Evolutionary conservation across 2,329 filamentous ascomycete species (phyloP), one percentile per base, ranked within the genome.

Genomic region (Alternaria sp.): DNA sequence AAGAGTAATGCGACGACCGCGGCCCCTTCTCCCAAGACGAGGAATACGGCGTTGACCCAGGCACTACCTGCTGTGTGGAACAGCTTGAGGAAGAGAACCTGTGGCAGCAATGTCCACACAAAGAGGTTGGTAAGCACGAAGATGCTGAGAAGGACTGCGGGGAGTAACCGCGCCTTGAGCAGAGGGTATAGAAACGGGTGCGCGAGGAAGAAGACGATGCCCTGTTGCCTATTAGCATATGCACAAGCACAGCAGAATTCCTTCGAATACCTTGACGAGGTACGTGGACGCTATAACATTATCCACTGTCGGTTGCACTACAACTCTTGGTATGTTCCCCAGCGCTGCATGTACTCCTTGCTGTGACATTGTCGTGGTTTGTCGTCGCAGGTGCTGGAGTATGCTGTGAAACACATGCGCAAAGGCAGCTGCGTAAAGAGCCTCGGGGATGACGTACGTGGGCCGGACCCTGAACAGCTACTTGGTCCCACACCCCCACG

Each of bases 91-190:
- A 99, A 92, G 2, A 92, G 92, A 57, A 93, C 93, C 76, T 98
- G 92, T 0, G 94, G 94, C 3, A 97, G 81, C 70, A 97, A 98
- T 1, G 92, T 85, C 79, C 95, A 96, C 12, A 92, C 84, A 79
- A 98, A 98, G 20, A 98, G 87, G 20, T 96, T 83, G n/a, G 89
- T 82, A 64, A 97, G 92, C 14, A 97, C 91, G 56, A 95, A 87
- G 14, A 90, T 82, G 0, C 94, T 97, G 12, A 97, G 89, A 14
- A 97, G 82, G 3, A 92, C 87, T 28, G 97, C 85, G 0, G 94
- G 94, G 0, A 98, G 80, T 3, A 99, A 83, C 16, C 94, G 89
- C 25, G 91, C 85, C 59, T 87, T 83, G 66, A 97, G 90, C 1
- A 97, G 85, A 25, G 94, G 93, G 79, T 91, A 96, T 67, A 95